Evolutionary conservation across 2,329 filamentous ascomycete species (phyloP), one percentile per base, ranked within the genome.

Genomic region (Hypoxylon sp.): DNA sequence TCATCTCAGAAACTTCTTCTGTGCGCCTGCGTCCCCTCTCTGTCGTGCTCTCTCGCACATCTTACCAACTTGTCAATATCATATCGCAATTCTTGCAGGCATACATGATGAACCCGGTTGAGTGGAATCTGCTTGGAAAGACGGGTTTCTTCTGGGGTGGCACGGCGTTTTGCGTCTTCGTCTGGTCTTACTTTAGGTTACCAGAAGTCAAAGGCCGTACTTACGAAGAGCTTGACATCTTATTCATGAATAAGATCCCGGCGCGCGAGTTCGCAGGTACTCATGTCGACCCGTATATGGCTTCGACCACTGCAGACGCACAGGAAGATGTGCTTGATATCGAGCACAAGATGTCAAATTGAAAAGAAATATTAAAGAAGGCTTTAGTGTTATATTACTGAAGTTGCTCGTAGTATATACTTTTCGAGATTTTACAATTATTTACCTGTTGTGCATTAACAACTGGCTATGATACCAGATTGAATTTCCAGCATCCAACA

Each of bases 181-280:
- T 74, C 1, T 84, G 81, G 72, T 72, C 76, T 0, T 80, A 70
- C 57, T 79, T 79, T 61, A 77, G 75, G 13, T 65, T 81, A 5
- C 78, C 78, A 4, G 81, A 83, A 64, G 75, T 78, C 0, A 76
- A 75, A 30, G 76, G 72, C 2, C 71, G 77, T 15, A 78, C 76
- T 0, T 76, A 79, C 34, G 78, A 79, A 57, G 79, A 83, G 65
- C 69, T 83, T 1, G 80, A 82, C 43, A 69, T 77, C 7, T 61
- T 84, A 30, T 83, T 83, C 62, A 71, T 75, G 30, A 67, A 67
- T n/a, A 64, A 61, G 25, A 65, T 73, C 3, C 54, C 71, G 2
- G 72, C 75, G 2, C 67, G 74, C 5, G 69, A 75, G 23, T 78
- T 75, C 43, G 51, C 68, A 1, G 57, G 43, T 17, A 69, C 66